Conservation (phyloP, 441 rosid species). For the Kokia cookei region DNA sequence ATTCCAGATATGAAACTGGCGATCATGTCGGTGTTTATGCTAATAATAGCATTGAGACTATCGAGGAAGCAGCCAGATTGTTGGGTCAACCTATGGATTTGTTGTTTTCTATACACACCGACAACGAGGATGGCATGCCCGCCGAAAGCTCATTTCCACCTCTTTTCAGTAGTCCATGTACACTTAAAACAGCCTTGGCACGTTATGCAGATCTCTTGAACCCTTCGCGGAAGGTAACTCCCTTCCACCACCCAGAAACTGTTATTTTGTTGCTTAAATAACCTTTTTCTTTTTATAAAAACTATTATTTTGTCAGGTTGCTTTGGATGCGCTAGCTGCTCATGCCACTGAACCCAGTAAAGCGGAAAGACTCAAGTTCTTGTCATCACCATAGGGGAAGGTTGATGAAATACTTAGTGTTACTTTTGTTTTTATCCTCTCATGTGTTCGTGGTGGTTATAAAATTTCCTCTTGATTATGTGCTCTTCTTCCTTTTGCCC, state of each 20-base stretch:
- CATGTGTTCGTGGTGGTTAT: not conserved
- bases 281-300: not conserved
- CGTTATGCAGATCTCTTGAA: constrained; percentile 77
- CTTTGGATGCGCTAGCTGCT: constrained; percentile 77
- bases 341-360: constrained; percentile 77
- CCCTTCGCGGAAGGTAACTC: constrained; percentile 71
- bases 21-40: constrained; percentile 85
- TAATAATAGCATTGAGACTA: constrained; percentile 65
- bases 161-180: constrained; percentile 77
- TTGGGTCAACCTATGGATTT: constrained; percentile 67
- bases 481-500: constrained; percentile 9
- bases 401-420: constrained; percentile 23
- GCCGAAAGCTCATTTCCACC: constrained; percentile 67
- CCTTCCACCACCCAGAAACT: not conserved
- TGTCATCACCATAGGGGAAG: constrained; percentile 80
- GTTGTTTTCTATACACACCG: constrained; percentile 61
- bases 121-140: constrained; percentile 64
- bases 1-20: constrained; percentile 78
- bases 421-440: not conserved
- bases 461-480: not conserved
- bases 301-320: constrained; percentile 43
- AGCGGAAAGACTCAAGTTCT: constrained; percentile 51
- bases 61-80: constrained; percentile 70
- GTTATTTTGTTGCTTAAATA: not conserved
- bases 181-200: constrained; percentile 62